Evolutionary conservation across 352 stramenopile species (phyloP).

Genomic region (Phytophthora tentaculata): DNA sequence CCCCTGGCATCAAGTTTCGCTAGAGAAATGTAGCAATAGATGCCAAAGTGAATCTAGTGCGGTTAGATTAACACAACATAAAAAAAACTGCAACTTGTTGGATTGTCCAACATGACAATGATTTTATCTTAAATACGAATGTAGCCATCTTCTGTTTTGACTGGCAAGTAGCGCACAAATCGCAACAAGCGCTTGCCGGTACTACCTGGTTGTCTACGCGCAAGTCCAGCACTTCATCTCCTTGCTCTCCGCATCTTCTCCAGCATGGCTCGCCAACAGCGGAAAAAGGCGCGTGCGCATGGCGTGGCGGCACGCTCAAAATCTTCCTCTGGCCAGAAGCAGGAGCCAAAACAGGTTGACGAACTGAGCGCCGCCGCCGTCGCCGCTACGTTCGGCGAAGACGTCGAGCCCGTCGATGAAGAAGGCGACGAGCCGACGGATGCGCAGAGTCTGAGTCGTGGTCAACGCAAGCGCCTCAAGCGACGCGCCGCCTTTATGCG

Average conservation of each 20-base stretch:
- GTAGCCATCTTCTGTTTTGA: slow-evolving; percentile 37
- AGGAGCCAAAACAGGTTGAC: slow-evolving; percentile 25
- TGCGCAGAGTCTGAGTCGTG: slow-evolving; percentile 66
- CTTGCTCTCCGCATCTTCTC: background rate
- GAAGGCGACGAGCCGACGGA: slow-evolving; percentile 41
- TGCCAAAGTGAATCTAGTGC: background rate
- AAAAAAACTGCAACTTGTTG: background rate
- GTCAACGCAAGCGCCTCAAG: slow-evolving; percentile 87
- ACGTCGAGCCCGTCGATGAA: slow-evolving; percentile 39
- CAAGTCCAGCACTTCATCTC: background rate
- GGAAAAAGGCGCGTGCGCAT: slow-evolving; percentile 67
- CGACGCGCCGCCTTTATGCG: slow-evolving; percentile 81
- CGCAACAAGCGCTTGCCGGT: background rate
- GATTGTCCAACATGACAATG: background rate
- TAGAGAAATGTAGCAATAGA: slow-evolving; percentile 12
- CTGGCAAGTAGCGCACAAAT: background rate
- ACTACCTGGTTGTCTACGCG: slow-evolving; percentile 2
- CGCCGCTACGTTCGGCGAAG: slow-evolving; percentile 63
- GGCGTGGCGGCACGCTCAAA: slow-evolving; percentile 55
- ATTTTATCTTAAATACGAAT: slow-evolving; percentile 18
- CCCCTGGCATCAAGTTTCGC: slow-evolving; percentile 18
- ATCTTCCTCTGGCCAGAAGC: slow-evolving; percentile 33
- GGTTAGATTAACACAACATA: too few species aligned
- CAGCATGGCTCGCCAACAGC: slow-evolving; percentile 59
- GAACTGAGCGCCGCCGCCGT: slow-evolving; percentile 61